These are phyloP conservation scores for Pichia membranifaciens DNA, from an alignment of 805 yeast genomes.

Conservation along the genomic window DNA sequence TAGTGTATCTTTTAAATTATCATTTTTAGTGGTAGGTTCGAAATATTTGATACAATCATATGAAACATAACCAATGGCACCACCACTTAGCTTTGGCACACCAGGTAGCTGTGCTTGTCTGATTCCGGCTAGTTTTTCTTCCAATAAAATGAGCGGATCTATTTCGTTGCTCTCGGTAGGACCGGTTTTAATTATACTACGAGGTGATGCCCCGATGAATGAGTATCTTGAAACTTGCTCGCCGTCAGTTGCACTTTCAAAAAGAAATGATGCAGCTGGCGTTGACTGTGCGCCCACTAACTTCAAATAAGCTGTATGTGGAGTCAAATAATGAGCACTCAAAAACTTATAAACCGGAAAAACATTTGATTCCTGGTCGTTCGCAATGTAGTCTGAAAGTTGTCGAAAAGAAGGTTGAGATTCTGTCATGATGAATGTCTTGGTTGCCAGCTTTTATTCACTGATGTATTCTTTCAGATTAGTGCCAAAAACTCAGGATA, in stretches of 20 bases:
- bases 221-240: slow-evolving; percentile 87
- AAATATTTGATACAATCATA: slow-evolving; percentile 96
- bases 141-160: slow-evolving; percentile 76
- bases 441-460: too few relatives aligned
- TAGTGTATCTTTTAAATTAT: slow-evolving; percentile 67
- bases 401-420: slow-evolving; percentile 46
- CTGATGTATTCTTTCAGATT: too few relatives aligned
- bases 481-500: too few relatives aligned
- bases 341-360: slow-evolving; percentile 77
- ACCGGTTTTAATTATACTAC: slow-evolving; percentile 79
- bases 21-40: slow-evolving; percentile 82
- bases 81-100: slow-evolving; percentile 81
- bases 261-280: slow-evolving; percentile 65
- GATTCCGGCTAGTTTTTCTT: slow-evolving; percentile 60
- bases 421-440: slow-evolving; percentile 2
- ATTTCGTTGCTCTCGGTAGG: slow-evolving; percentile 55
- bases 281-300: slow-evolving; percentile 56
- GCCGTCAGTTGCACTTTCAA: slow-evolving; percentile 87
- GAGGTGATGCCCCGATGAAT: slow-evolving; percentile 82
- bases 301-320: slow-evolving; percentile 85
- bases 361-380: slow-evolving; percentile 45
- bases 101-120: slow-evolving; percentile 77
- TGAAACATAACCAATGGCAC: slow-evolving; percentile 93
- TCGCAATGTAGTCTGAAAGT: slow-evolving; percentile 36
- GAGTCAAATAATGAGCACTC: slow-evolving; percentile 74